Evolutionary conservation across 148 eudicot species (phyloP).

Genomic region (Dianthus caryophyllus): DNA sequence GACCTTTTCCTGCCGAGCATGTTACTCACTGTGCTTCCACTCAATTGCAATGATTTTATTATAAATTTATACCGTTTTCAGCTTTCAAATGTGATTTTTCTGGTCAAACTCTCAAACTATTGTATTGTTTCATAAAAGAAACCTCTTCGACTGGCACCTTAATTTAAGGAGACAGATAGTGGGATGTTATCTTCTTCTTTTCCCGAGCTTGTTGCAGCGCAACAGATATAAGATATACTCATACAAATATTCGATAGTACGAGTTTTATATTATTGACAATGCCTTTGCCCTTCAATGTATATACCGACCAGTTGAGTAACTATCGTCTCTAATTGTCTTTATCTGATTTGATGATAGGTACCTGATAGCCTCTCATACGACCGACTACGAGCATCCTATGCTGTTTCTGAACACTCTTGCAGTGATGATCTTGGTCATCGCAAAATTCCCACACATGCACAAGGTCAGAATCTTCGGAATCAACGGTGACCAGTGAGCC

Average conservation of each 20-base stretch:
- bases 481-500: constrained; percentile 67
- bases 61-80: no score
- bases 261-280: no score
- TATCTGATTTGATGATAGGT: constrained; percentile 36
- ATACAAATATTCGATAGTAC: no score
- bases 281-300: no score
- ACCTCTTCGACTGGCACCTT: not conserved
- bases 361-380: constrained; percentile 79
- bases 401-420: constrained; percentile 69
- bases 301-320: no score
- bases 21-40: no score
- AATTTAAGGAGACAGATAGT: not conserved
- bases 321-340: not conserved
- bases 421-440: constrained; percentile 63
- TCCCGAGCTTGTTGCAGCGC: no score
- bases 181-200: not conserved
- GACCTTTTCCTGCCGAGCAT: no score
- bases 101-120: no score
- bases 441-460: constrained; percentile 87
- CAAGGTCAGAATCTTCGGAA: constrained; percentile 85
- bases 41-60: no score
- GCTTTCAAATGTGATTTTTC: not conserved
- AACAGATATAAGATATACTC: no score
- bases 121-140: not conserved
- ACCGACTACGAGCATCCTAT: constrained; percentile 79